Evolutionary conservation across 148 eudicot species (phyloP), one percentile per base, ranked within the genome.

Genomic region (Limonium bicolor): DNA sequence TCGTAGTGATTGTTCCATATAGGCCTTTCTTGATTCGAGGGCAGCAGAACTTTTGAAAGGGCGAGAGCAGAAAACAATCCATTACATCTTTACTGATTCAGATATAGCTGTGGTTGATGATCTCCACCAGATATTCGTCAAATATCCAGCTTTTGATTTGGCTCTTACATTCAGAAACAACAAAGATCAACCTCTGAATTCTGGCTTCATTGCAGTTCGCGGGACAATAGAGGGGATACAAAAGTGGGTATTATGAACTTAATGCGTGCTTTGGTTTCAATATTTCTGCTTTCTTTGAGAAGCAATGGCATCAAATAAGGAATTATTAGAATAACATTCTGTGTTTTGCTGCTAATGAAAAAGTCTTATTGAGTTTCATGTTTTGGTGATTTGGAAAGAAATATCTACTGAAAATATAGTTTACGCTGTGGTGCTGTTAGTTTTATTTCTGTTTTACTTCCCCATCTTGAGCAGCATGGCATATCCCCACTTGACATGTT

Each of bases 81-180:
- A 92, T 40, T 78, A 75, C 63, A 81, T 92, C 32, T 92, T 92
- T 51, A 85, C 94, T 12, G 95, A 92, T 62, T 74, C 95, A 14
- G 99, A 92, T 59, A 63, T 85, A 50, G 95, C 88, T 2, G 78
- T 92, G 27, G 82, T 92, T 51, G 82, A 65, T 46, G 77, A 92
- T 63, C 72, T 92, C 27, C 83, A 78, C 39, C 63, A 61, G 50
- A 65, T 92, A 22, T 92, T 92, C 53, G 50, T 51, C 15, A 51
- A 71, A 48, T 54, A 68, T 58, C 41, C 77, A 58, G 56, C 59
- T 53, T 78, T 85, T 67, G 68, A 92, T 65, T 16, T 85, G 59
- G 95, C 85, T 41, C 85, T 92, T 62, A 92, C 99, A 40, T 92
- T 85, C 61, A 69, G 99, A 35, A 92, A 85, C 61, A 92, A 92